A percentile compares a stretch with the other conserved stretches of the same genome.
Evolutionary conservation across 495 filamentous ascomycete species (phyloP).

Genomic region (Annulohypoxylon bovei): DNA sequence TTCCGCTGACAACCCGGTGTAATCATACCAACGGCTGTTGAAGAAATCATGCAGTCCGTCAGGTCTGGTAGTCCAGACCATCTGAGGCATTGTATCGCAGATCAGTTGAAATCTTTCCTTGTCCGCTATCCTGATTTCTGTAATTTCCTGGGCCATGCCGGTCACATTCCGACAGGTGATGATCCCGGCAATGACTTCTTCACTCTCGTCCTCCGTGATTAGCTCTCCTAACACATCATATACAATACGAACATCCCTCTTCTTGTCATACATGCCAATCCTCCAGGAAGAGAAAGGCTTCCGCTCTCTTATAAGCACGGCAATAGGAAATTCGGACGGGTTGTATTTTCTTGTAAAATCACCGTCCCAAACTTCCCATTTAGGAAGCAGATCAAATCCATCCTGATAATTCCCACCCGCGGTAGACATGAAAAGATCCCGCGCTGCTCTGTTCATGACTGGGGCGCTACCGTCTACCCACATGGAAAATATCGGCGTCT

Average conservation of each 20-base stretch:
- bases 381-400: slow-evolving; percentile 62
- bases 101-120: slow-evolving; percentile 74
- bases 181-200: slow-evolving; percentile 73
- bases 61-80: slow-evolving; percentile 71
- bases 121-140: slow-evolving; percentile 68
- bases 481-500: slow-evolving; percentile 74
- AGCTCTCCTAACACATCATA: slow-evolving; percentile 70
- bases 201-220: slow-evolving; percentile 66
- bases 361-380: slow-evolving; percentile 66
- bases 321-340: slow-evolving; percentile 68
- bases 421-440: slow-evolving; percentile 59
- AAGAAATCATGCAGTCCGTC: slow-evolving; percentile 73
- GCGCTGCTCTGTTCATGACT: slow-evolving; percentile 70
- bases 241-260: slow-evolving; percentile 55
- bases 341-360: slow-evolving; percentile 68
- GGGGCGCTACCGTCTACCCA: slow-evolving; percentile 76
- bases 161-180: slow-evolving; percentile 75
- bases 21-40: slow-evolving; percentile 74
- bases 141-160: slow-evolving; percentile 63
- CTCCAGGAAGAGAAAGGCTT: slow-evolving; percentile 62
- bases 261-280: slow-evolving; percentile 67
- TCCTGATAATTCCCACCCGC: slow-evolving; percentile 54
- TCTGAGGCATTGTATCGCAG: slow-evolving; percentile 74
- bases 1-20: slow-evolving; percentile 70
- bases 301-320: slow-evolving; percentile 64